These are phyloP conservation scores for Alternaria longipes DNA, from an alignment of 2,329 filamentous ascomycete species.

Conservation along the genomic window DNA sequence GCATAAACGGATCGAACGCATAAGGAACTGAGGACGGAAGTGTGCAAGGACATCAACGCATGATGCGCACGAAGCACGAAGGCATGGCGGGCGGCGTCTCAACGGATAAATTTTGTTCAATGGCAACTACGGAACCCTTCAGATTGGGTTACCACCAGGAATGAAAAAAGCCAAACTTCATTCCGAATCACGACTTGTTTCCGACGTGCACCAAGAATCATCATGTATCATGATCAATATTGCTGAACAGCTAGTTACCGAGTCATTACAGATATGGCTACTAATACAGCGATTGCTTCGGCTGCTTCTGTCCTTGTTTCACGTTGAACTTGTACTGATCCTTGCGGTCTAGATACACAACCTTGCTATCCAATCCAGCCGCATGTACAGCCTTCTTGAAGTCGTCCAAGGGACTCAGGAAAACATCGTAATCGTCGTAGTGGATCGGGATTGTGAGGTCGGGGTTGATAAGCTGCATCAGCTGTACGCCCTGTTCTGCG, in stretches of 20 bases:
- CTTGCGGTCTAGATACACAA: conserved; percentile 68
- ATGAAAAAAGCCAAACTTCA: conserved; percentile 46
- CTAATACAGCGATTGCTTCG: conserved; percentile 16
- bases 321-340: conserved; percentile 67
- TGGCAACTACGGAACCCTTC: conserved; percentile 44
- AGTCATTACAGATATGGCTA: conserved; percentile 1
- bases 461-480: conserved; percentile 68
- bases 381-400: conserved; percentile 66
- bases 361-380: conserved; percentile 61
- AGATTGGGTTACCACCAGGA: conserved; percentile 34
- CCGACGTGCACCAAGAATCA: conserved; percentile 6
- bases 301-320: conserved; percentile 28
- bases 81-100: conserved; percentile 43
- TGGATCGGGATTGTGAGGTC: conserved; percentile 66
- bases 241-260: conserved; percentile 7
- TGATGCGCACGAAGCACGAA: conserved; percentile 29
- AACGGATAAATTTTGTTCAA: conserved; percentile 45
- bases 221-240: conserved; percentile 3
- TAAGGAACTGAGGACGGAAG: conserved; percentile 19
- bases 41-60: conserved; percentile 18
- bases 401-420: conserved; percentile 66
- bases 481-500: conserved; percentile 67
- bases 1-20: conserved; percentile 35
- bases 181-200: conserved; percentile 13
- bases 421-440: conserved; percentile 63